Percentiles rank a stretch among this genome's conserved stretches.
These are phyloP conservation scores for Raddia distichophylla DNA, from an alignment of 176 grass and related monocot genomes.

Conservation along the genomic window DNA sequence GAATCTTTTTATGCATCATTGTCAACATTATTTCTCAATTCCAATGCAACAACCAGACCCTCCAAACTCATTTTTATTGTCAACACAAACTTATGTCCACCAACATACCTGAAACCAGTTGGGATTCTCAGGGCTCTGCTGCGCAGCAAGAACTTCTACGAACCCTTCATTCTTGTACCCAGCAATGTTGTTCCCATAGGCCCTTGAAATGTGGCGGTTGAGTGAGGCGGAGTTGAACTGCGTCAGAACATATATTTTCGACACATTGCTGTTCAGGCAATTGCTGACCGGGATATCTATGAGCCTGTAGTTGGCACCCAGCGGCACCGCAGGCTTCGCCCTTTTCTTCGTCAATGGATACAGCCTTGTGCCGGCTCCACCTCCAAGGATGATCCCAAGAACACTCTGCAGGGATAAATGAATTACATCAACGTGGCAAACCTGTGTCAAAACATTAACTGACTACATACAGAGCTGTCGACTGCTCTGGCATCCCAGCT, in stretches of 20 bases:
- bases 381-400: constrained; percentile 95
- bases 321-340: constrained; percentile 87
- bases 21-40: constrained; percentile 17
- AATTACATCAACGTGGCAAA: constrained; percentile 27
- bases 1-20: constrained; percentile 3
- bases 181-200: constrained; percentile 84
- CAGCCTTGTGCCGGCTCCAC: constrained; percentile 87
- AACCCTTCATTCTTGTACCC: constrained; percentile 98
- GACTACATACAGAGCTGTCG: background rate
- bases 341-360: constrained; percentile 98
- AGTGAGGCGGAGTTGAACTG: constrained; percentile 96
- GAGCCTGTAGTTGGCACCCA: constrained; percentile 93
- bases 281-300: constrained; percentile 99
- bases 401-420: constrained; percentile 69
- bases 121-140: constrained; percentile 97
- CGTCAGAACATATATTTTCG: constrained; percentile 93
- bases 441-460: constrained; percentile 6
- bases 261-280: constrained; percentile 90
- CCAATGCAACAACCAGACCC: background rate
- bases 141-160: constrained; percentile 93
- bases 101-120: constrained; percentile 94
- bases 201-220: constrained; percentile 91
- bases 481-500: background rate
- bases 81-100: background rate
- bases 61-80: constrained; percentile 13